Base-by-base conservation (phyloP, 2,329 filamentous ascomycete species). In the Sclerotinia borealis region DNA sequence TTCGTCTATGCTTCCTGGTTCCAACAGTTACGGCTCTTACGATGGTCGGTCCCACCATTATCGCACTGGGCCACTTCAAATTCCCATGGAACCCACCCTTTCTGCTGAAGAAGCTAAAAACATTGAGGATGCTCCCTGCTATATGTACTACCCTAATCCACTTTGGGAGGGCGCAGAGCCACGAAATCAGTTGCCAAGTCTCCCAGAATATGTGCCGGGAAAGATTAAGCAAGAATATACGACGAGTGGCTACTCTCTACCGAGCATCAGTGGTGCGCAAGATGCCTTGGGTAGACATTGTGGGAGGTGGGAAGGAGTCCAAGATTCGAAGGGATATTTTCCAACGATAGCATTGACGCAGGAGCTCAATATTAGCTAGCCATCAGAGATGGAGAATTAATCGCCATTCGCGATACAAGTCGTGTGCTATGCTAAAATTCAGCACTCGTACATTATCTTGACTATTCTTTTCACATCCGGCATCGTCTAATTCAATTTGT, bases 231-330 rank as follows among this genome's bases (percentile, higher is more conserved):
- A 69, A 19, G 70, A 72, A 47, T 71, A 69, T 45, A 61, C 11
- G 52, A 59, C 64, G 6, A 60, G 65, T 31, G 68, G 68, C 1
- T 72, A 68, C 51, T 69, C 67, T 4, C 61, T 73, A 10, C 71
- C 71, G 7, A 72, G 71, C 34, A 63, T 73, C 31, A 66, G 66
- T 17, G 64, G 64, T 47, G 61, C 65, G 6, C 66, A 68, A 37
- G 69, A 70, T 29, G 11, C 54, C 37, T 65, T 69, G 34, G 67
- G 68, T 13, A 65, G 70, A 48, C 66, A 70, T 51, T 75, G 73
- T 66, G 70, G 74, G n/a, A 64, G 72, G 15, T 75, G 72, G 70
- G 73, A 75, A 48, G 72, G 70, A 6, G 64, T 69, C 1, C 47
- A 58, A 6, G 70, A 70, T 37, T 67, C 66, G 6, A 71, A 69